Conservation (phyloP, 2,329 filamentous ascomycete genomes). For the Venturia effusa region DNA sequence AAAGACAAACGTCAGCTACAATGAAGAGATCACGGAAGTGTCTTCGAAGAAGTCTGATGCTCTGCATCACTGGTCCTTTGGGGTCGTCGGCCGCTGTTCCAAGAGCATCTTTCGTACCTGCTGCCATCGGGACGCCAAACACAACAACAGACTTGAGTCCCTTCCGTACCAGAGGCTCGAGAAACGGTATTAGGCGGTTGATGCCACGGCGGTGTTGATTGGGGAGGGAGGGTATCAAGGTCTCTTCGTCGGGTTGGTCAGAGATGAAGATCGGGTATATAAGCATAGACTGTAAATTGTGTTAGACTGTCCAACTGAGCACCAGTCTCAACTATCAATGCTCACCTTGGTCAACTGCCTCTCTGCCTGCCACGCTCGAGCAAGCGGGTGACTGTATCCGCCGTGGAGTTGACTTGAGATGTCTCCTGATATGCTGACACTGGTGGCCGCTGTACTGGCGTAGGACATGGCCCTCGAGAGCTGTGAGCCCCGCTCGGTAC, state of each 20-base stretch:
- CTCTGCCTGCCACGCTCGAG: constrained; percentile 42
- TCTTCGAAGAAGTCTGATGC: constrained; percentile 72
- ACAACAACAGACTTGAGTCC: constrained; percentile 88
- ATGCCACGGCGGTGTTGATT: constrained; percentile 82
- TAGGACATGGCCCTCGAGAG: constrained; percentile 38
- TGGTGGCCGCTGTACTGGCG: constrained; percentile 41
- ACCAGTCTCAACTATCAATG: neutral
- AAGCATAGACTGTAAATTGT: constrained; percentile 68
- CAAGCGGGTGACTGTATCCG: constrained; percentile 40
- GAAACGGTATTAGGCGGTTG: constrained; percentile 74
- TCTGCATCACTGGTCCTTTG: constrained; percentile 78
- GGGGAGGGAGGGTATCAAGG: constrained; percentile 78
- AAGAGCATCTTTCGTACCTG: constrained; percentile 76
- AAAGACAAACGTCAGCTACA: constrained; percentile 86
- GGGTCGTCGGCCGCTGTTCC: constrained; percentile 91
- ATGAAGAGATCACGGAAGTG: constrained; percentile 88
- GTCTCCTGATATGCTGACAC: constrained; percentile 41
- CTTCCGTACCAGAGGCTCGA: constrained; percentile 78
- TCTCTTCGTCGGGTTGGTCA: constrained; percentile 87
- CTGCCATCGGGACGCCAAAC: constrained; percentile 81
- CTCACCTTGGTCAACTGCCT: constrained; percentile 39
- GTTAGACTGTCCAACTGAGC: neutral
- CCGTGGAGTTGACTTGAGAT: constrained; percentile 42
- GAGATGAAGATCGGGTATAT: constrained; percentile 97
- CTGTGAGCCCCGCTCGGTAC: constrained; percentile 33